A percentile compares a stretch with the other conserved stretches of the same genome.
Conservation (phyloP, 2,329 filamentous ascomycete genomes). For the Alternaria triticimaculans region DNA sequence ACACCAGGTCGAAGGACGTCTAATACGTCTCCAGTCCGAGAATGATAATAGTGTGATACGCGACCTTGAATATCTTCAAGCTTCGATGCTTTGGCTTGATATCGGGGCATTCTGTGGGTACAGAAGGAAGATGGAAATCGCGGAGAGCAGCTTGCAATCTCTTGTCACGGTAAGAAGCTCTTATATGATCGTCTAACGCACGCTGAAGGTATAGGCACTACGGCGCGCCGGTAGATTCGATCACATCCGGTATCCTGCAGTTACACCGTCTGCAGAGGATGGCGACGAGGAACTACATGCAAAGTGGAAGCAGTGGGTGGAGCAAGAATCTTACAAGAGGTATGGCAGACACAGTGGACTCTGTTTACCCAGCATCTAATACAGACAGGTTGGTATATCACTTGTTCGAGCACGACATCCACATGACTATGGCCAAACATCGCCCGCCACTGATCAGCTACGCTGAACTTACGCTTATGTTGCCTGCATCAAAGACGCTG, state of each 20-base stretch:
- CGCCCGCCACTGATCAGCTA: constrained; percentile 67
- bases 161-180: constrained; percentile 48
- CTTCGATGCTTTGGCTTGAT: constrained; percentile 58
- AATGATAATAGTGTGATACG: constrained; percentile 45
- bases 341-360: neutral
- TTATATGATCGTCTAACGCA: neutral
- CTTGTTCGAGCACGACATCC: constrained; percentile 28
- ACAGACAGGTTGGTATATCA: constrained; percentile 24
- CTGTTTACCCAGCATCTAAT: neutral
- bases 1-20: neutral
- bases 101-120: constrained; percentile 64
- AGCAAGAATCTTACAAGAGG: constrained; percentile 68
- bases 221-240: constrained; percentile 64
- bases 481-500: constrained; percentile 66
- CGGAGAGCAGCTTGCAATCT: constrained; percentile 61
- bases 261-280: neutral
- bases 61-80: constrained; percentile 59
- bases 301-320: constrained; percentile 70
- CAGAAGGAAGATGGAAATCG: constrained; percentile 62
- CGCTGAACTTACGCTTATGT: constrained; percentile 68
- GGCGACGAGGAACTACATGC: constrained; percentile 58
- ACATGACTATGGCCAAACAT: constrained; percentile 29
- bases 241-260: constrained; percentile 42
- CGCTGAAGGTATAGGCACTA: constrained; percentile 48
- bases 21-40: constrained; percentile 17